Evolutionary conservation across 73 alveolate genomes (phyloP).

Genomic region (Symbiodinium natans): DNA sequence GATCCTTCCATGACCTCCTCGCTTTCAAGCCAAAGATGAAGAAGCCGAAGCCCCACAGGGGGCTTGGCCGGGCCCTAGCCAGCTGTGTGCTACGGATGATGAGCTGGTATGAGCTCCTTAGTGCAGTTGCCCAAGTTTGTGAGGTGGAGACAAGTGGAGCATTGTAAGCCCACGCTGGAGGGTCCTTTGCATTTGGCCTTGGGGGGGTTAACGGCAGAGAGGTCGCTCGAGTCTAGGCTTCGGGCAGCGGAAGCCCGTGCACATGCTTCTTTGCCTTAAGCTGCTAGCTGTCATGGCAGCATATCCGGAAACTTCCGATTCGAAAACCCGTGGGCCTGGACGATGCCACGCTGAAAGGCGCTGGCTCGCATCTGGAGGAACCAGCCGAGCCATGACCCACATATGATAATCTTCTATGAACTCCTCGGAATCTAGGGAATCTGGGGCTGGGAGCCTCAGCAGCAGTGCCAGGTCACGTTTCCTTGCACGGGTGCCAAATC

Average conservation of each 20-base stretch:
- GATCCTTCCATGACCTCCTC: background rate
- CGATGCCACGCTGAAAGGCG: background rate
- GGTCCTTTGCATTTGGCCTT: background rate
- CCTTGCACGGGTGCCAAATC: background rate
- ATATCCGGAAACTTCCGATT: too few relatives aligned
- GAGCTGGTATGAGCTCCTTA: too few relatives aligned
- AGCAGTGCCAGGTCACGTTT: background rate
- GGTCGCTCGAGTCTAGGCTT: background rate
- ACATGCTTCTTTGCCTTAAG: background rate
- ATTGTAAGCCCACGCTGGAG: background rate
- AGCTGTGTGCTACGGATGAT: background rate
- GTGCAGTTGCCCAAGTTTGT: too few relatives aligned
- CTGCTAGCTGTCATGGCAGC: too few relatives aligned
- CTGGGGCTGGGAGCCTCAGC: background rate
- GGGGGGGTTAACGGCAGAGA: background rate
- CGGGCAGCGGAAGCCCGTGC: background rate
- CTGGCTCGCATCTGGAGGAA: background rate
- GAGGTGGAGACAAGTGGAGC: too few relatives aligned
- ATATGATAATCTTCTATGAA: too few relatives aligned
- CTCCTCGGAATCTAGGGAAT: background rate
- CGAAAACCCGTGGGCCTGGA: background rate
- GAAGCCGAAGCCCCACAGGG: background rate
- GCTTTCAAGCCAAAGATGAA: slow-evolving; percentile 14
- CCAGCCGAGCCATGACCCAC: background rate
- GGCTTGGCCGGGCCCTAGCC: background rate